Conservation (phyloP, 1,284 basidiomycete genomes). For the Heterobasidion occidentale region DNA sequence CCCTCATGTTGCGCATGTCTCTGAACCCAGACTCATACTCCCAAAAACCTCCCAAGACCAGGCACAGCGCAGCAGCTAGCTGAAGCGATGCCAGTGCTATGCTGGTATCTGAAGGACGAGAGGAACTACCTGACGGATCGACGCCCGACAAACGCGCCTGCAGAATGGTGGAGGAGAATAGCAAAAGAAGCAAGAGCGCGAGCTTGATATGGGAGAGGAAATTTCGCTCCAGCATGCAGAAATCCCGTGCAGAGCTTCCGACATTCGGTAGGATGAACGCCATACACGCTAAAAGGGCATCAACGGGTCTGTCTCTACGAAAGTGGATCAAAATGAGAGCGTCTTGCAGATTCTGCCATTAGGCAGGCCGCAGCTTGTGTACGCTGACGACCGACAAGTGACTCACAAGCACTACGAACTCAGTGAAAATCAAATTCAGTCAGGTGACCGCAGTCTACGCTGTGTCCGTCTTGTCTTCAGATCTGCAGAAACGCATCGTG, state of each 20-base stretch:
- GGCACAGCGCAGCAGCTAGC: conserved; percentile 38
- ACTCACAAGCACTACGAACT: no score
- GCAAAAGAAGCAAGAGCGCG: background rate
- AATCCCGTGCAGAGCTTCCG: background rate
- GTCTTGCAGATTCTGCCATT: no score
- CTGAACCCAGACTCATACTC: conserved; percentile 52
- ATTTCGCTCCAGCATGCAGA: background rate
- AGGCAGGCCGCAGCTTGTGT: no score
- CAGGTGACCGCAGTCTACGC: no score
- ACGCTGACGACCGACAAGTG: no score
- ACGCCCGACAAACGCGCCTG: background rate
- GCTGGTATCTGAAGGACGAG: background rate
- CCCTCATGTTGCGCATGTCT: conserved; percentile 47
- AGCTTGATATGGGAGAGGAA: background rate
- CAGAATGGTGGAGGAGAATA: background rate
- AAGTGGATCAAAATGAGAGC: no score
- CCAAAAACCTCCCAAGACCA: conserved; percentile 50
- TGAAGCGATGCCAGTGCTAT: conserved; percentile 23
- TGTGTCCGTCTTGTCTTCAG: no score
- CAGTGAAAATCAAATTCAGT: no score
- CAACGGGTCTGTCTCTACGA: no score
- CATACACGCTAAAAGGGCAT: background rate
- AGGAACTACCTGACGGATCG: background rate
- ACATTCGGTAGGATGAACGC: background rate
- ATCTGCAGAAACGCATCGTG: no score